A percentile compares a stretch with the other conserved stretches of the same genome.
phyloP scores from a whole-genome alignment of 345 rosid genomes.

The Toxicodendron radicans region DNA sequence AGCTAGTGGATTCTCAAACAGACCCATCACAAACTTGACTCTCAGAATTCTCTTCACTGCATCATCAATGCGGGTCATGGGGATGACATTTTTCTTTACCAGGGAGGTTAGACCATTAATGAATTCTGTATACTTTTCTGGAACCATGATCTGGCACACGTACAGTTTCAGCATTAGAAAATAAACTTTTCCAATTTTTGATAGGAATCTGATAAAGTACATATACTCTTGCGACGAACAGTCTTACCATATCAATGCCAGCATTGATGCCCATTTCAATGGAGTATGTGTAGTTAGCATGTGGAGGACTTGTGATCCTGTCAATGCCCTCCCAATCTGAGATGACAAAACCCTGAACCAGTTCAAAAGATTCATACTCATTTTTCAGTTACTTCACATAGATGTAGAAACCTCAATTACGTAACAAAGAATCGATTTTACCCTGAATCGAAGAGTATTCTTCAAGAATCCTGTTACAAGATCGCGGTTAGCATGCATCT shows the following conservation, averaged over 20 bases:
- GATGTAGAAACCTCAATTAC: neutral
- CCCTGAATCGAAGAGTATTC: constrained; percentile 65
- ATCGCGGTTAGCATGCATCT: constrained; percentile 73
- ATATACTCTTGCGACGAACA: neutral
- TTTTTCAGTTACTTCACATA: neutral
- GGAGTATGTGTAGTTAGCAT: constrained; percentile 63
- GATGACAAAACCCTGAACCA: constrained; percentile 57
- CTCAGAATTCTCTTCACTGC: constrained; percentile 65
- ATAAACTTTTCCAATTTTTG: neutral
- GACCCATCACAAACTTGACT: constrained; percentile 66
- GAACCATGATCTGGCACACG: constrained; percentile 48
- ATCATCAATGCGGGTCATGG: constrained; percentile 67
- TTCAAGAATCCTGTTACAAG: constrained; percentile 79
- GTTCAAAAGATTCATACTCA: neutral
- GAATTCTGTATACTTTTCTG: constrained; percentile 50
- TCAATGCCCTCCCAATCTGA: constrained; percentile 71
- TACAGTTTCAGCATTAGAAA: neutral
- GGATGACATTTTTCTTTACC: constrained; percentile 47
- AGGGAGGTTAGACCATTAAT: constrained; percentile 46
- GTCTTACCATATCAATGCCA: constrained; percentile 70
- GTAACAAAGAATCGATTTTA: constrained; percentile 12
- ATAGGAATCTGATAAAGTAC: neutral
- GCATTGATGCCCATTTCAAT: constrained; percentile 44
- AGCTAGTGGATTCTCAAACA: constrained; percentile 57
- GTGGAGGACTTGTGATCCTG: constrained; percentile 64